A percentile compares a stretch with the other conserved stretches of the same genome.
These are phyloP conservation scores for Fusarium begoniae DNA, from an alignment of 2,329 filamentous ascomycete genomes.

Conservation along the genomic window DNA sequence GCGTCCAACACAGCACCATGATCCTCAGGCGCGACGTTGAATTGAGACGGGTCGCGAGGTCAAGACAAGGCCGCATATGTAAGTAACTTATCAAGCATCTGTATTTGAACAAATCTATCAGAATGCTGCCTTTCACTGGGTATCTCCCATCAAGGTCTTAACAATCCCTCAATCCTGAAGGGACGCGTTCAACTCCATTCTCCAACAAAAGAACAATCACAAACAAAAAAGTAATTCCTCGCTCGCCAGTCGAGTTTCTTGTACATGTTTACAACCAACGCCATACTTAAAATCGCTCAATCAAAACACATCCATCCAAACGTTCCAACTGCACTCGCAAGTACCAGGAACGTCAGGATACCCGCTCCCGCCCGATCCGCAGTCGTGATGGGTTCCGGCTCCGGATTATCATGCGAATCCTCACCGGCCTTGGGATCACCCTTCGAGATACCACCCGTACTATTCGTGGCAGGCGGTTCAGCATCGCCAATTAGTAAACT, in stretches of 20 bases:
- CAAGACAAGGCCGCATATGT: not conserved
- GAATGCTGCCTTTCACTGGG: not conserved
- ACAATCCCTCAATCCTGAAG: not conserved
- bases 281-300: conserved; percentile 8
- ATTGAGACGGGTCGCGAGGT: not conserved
- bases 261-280: conserved; percentile 4
- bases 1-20: too few species aligned
- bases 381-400: conserved; percentile 49
- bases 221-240: not conserved
- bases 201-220: conserved; percentile 3
- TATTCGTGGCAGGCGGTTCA: conserved; percentile 54
- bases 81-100: not conserved
- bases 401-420: conserved; percentile 44
- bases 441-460: conserved; percentile 60
- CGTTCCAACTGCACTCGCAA: conserved; percentile 52
- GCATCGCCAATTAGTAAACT: conserved; percentile 56
- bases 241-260: conserved; percentile 1
- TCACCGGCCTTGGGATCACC: conserved; percentile 54
- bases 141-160: conserved; percentile 1
- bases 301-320: conserved; percentile 62
- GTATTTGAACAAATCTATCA: not conserved
- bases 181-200: conserved; percentile 15
- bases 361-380: conserved; percentile 60
- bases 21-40: not conserved
- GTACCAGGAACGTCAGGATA: conserved; percentile 57